Evolutionary conservation across 495 filamentous ascomycete species (phyloP).

Genomic region (Chaetomidium leptoderma): DNA sequence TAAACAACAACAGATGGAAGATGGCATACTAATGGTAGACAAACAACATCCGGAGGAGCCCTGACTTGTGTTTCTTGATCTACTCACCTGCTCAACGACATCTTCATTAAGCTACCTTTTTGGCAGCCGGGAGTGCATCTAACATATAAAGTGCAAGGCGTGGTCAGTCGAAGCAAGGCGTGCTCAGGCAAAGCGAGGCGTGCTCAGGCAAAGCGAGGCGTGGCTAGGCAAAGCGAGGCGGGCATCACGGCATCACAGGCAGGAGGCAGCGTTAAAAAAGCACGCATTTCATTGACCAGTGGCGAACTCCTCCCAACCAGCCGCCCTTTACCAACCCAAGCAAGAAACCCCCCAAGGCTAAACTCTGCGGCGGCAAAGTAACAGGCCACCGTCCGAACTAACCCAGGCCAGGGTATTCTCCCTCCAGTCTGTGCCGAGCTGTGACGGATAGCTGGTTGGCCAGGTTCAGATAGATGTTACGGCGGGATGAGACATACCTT

Average conservation of each 20-base stretch:
- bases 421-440: background rate
- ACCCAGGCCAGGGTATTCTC: background rate
- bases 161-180: too few relatives aligned
- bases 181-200: background rate
- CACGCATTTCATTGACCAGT: background rate
- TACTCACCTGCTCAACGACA: too few relatives aligned
- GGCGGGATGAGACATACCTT: constrained; percentile 6
- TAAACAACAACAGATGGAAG: background rate
- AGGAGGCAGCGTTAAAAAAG: background rate
- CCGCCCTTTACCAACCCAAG: background rate
- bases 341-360: background rate
- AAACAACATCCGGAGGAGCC: too few relatives aligned
- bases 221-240: background rate
- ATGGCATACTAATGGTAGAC: too few relatives aligned
- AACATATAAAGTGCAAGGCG: too few relatives aligned
- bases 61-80: too few relatives aligned
- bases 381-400: background rate
- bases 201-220: background rate
- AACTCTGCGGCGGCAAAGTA: background rate
- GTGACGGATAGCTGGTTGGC: background rate
- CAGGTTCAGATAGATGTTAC: too few relatives aligned
- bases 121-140: too few relatives aligned
- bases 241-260: background rate
- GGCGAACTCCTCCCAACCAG: background rate
- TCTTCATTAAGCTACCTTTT: too few relatives aligned